These are phyloP conservation scores for Mycena sanguinolenta DNA, from an alignment of 768 basidiomycete species.

Conservation along the genomic window DNA sequence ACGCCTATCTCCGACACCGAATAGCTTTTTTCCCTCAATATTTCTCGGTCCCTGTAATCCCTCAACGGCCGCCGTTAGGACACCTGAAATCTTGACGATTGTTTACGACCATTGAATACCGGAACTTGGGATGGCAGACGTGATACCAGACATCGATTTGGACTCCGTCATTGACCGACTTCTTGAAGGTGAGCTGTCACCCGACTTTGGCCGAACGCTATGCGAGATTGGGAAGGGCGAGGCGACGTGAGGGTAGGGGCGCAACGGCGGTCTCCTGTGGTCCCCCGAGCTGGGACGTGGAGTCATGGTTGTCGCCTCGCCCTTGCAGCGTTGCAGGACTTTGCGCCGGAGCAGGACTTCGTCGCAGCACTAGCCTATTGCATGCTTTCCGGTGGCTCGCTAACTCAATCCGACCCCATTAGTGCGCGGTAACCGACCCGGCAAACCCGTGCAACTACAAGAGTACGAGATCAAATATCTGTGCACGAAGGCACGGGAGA, in stretches of 20 bases:
- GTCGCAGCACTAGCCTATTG: not conserved
- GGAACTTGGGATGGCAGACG: slow-evolving; percentile 72
- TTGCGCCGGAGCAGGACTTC: not conserved
- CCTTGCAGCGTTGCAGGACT: not conserved
- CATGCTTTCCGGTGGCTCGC: not conserved
- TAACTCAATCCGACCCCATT: slow-evolving; percentile 33
- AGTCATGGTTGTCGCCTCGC: not conserved
- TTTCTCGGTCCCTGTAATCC: slow-evolving; percentile 24
- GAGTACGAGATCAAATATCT: slow-evolving; percentile 99
- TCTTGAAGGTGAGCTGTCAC: slow-evolving; percentile 87
- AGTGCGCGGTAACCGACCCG: slow-evolving; percentile 99
- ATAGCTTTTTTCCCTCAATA: slow-evolving; percentile 10
- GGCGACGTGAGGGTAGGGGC: not conserved
- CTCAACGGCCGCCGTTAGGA: slow-evolving; percentile 2
- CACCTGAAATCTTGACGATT: slow-evolving; percentile 25
- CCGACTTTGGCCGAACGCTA: not conserved
- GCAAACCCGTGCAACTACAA: slow-evolving; percentile 96
- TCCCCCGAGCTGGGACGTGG: slow-evolving; percentile 32
- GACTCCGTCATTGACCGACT: slow-evolving; percentile 99
- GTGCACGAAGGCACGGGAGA: slow-evolving; percentile 98
- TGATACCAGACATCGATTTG: slow-evolving; percentile 94
- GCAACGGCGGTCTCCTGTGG: slow-evolving; percentile 26
- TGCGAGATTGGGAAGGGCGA: not conserved
- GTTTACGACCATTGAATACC: slow-evolving; percentile 15
- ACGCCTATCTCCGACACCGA: slow-evolving; percentile 32